Base-by-base conservation (phyloP, 2,329 filamentous ascomycete species). In the Diaporthe citri region DNA sequence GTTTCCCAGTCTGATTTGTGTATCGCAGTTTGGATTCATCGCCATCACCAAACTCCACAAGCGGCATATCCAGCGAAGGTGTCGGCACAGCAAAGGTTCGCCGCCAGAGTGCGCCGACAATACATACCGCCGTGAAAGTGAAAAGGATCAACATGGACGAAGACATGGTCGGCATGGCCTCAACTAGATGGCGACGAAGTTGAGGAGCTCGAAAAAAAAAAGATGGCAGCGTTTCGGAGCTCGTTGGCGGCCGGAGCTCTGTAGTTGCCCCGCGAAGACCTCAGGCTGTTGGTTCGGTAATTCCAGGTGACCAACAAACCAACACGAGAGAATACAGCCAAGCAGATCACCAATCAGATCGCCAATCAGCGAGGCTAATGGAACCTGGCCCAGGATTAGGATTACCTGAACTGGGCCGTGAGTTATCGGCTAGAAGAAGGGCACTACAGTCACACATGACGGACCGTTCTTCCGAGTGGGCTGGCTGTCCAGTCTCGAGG, bases 1-100 rank as follows among this genome's bases (percentile, higher is more conserved):
- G 41, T 25, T 56, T 67, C 17, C 60, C 36, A 2, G 71, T 73
- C 10, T 73, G 60, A 15, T 25, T 73, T 15, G 71, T 31, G 36
- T 73, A 73, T 51, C 48, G 71, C 46, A 15, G n/a, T n/a, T 66
- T 72, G 12, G 52, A 31, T 46, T 60, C 57, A 15, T 56, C 46
- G 9, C 36, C 57, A 31, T 60, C 57, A 9, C 62, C 71, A 28
- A 66, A 66, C 22, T 57, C 48, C 4, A 66, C 57, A 9, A 66
- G 48, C 7, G 70, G 57, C 4, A 72, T 17, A 36, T 15, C 57
- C 31, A 56, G 46, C 15, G 17, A 41, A 39, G 55, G 36, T 4
- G 69, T 48, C 39, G 39, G 51, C n/a, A 17, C 60, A n/a, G n/a
- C n/a, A n/a, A 15, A n/a, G 3, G 20, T 48, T n/a, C 46, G 46